Base-by-base conservation (phyloP, 78 protist species). In the Dictyostelium intermedium region DNA sequence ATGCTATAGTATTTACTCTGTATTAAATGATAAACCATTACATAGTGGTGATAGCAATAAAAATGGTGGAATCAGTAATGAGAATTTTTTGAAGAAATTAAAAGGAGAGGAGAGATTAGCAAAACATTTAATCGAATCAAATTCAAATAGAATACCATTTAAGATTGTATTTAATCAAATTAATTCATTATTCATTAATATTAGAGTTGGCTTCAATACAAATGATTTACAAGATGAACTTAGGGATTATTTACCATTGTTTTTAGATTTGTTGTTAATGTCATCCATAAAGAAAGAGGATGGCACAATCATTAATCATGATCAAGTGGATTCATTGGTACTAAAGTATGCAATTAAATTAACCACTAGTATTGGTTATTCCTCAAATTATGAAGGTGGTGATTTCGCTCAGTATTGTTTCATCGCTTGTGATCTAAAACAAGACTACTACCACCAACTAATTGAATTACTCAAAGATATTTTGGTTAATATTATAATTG, bases 221-320 rank as follows among this genome's bases (percentile, higher is more conserved):
- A 41, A 56, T 45, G 2, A 14, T 16, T 18, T 85, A 34, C 81
- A 82, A 16, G 82, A 81, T 66, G 43, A 74, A 20, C 69, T 92
- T 4, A 82, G 96, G 20, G 69, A 3, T 41, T 79, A 79, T 34
- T 39, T 92, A 32, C 77, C 80, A 83, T 45, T 92, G 43, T 85
- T n/a, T 47, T n/a, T 20, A 8, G 81, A 77, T 18, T 35, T 84
- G 6, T 30, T 92, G 10, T 45, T 53, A 25, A 70, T 81, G 76
- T 50, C 79, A 13, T 82, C 93, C 27, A 32, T 27, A 43, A 10
- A 18, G 41, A 45, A 30, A 5, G 66, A 50, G 14, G 53, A 45
- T 14, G 85, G 69, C 6, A 32, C 23, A 45, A 14, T 27, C 1
- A 34, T 91, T 2, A 14, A 41, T 23, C 84, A 96, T 91, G 91